A percentile compares a stretch with the other conserved stretches of the same genome.
phyloP scores from a whole-genome alignment of 2,329 filamentous ascomycete genomes.

The Hymenoscyphus fructigenus region DNA sequence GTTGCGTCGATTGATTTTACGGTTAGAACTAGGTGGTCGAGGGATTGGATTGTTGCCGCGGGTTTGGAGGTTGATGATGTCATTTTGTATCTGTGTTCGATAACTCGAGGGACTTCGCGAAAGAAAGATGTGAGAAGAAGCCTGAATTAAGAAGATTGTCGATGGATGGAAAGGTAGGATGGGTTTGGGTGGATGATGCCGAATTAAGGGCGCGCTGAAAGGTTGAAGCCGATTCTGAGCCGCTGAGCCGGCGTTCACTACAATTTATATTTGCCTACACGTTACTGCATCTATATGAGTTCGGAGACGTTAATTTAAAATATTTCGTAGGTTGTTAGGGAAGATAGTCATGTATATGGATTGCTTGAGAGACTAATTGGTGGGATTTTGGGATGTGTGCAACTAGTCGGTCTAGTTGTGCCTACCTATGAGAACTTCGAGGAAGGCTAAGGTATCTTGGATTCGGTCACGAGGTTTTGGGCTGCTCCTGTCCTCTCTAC shows the following conservation, averaged over 20 bases:
- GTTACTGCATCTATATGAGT: too few relatives aligned
- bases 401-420: too few relatives aligned
- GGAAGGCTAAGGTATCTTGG: too few relatives aligned
- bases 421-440: too few relatives aligned
- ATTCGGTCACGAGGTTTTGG: too few relatives aligned
- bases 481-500: too few relatives aligned
- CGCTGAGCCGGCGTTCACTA: neutral
- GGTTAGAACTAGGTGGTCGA: conserved; percentile 63
- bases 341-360: too few relatives aligned
- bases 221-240: neutral
- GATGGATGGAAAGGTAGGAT: neutral
- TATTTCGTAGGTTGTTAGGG: too few relatives aligned
- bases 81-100: neutral
- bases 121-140: neutral
- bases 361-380: too few relatives aligned
- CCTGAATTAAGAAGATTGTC: neutral
- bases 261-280: neutral
- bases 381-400: too few relatives aligned
- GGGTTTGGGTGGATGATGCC: neutral
- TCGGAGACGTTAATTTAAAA: too few relatives aligned
- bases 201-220: neutral
- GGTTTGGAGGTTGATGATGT: conserved; percentile 10
- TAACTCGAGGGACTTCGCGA: too few relatives aligned
- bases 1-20: conserved; percentile 51
- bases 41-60: conserved; percentile 28